Percentiles rank a stretch among this genome's conserved stretches.
Evolutionary conservation across 1,284 basidiomycete genomes (phyloP).

Genomic region (Cronartium quercuum): DNA sequence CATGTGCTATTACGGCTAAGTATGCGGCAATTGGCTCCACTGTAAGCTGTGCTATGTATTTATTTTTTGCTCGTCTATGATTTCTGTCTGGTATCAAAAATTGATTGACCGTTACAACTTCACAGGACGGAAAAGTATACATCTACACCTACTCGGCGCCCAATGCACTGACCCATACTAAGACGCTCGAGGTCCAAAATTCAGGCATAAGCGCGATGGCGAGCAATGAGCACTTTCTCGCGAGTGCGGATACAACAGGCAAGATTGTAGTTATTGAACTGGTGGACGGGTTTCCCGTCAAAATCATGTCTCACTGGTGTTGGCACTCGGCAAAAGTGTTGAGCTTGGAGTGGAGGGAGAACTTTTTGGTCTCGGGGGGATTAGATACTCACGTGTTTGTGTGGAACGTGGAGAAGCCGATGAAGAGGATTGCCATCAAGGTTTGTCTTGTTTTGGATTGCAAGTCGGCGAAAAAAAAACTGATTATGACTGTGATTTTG

Average conservation of each 20-base stretch:
- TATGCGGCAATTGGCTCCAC: constrained; percentile 69
- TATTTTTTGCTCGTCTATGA: not conserved
- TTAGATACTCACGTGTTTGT: constrained; percentile 87
- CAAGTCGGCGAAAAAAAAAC: not conserved
- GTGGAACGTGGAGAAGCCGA: constrained; percentile 71
- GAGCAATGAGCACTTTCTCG: constrained; percentile 58
- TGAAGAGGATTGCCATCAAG: constrained; percentile 73
- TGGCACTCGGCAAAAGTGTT: constrained; percentile 78
- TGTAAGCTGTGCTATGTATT: constrained; percentile 52
- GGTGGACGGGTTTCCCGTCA: constrained; percentile 56
- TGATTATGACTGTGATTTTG: not conserved
- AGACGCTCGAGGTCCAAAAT: constrained; percentile 62
- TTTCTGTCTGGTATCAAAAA: not conserved
- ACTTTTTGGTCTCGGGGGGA: constrained; percentile 74
- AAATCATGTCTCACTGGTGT: constrained; percentile 69
- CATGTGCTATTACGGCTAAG: constrained; percentile 55
- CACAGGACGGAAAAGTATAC: constrained; percentile 66
- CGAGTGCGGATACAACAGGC: constrained; percentile 61
- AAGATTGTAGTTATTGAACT: constrained; percentile 74
- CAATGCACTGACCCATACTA: constrained; percentile 43
- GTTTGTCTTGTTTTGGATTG: constrained; percentile 45
- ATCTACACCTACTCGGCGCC: constrained; percentile 53
- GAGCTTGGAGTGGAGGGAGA: constrained; percentile 67
- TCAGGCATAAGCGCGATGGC: constrained; percentile 68
- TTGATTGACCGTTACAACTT: not conserved